Conservation (phyloP, 805 yeast species). For the Cyberlindnera xylosilytica region DNA sequence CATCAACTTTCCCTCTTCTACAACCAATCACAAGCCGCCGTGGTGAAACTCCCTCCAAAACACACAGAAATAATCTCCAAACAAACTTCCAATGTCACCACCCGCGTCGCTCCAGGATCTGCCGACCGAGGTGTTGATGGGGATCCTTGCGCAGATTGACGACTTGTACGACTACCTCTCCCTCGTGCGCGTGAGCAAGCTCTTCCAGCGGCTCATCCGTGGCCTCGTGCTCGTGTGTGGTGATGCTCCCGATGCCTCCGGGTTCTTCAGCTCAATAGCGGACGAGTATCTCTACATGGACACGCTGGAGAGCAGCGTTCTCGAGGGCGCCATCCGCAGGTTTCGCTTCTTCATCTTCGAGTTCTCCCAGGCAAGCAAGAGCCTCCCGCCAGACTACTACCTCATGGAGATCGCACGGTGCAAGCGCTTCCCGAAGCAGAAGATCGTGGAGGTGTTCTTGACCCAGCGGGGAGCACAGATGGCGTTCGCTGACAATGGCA, state of each 20-base stretch:
- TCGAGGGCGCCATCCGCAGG: slow-evolving; percentile 5
- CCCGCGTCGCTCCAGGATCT: slow-evolving; percentile 12
- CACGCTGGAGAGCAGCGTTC: neutral
- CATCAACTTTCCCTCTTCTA: no score
- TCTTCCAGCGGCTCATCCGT: slow-evolving; percentile 16
- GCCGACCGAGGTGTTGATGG: slow-evolving; percentile 20
- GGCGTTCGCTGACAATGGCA: slow-evolving; percentile 9
- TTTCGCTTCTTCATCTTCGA: slow-evolving; percentile 17
- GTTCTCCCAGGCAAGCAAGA: slow-evolving; percentile 4
- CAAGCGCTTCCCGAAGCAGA: slow-evolving; percentile 5
- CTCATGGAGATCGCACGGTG: slow-evolving; percentile 9
- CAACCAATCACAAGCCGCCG: no score
- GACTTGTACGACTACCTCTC: slow-evolving; percentile 19
- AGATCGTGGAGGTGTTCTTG: slow-evolving; percentile 16
- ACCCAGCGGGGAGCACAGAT: slow-evolving; percentile 2
- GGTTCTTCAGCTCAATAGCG: slow-evolving; percentile 13
- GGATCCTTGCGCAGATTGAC: slow-evolving; percentile 14
- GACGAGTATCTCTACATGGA: slow-evolving; percentile 7
- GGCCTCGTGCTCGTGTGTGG: slow-evolving; percentile 19
- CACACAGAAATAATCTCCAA: no score
- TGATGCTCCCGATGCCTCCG: slow-evolving; percentile 14
- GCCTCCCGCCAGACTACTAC: slow-evolving; percentile 8
- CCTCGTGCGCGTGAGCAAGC: slow-evolving; percentile 15
- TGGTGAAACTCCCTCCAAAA: neutral
- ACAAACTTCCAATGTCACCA: no score